These are phyloP conservation scores for Populus hybrid DNA, from an alignment of 441 rosid genomes.

Conservation along the genomic window DNA sequence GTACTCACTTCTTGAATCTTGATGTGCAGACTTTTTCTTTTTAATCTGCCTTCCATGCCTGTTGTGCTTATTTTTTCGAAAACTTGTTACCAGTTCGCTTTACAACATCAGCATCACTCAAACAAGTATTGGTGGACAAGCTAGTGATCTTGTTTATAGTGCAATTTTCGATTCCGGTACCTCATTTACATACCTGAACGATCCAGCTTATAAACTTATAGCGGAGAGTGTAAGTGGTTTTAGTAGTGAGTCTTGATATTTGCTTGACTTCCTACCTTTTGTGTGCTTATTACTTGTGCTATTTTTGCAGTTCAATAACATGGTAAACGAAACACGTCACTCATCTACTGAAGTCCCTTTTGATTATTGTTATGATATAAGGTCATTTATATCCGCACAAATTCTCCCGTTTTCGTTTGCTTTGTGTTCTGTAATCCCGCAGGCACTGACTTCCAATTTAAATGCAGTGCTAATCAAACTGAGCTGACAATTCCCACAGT, in stretches of 20 bases:
- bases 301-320: slow-evolving; percentile 60
- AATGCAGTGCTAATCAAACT: slow-evolving; percentile 51
- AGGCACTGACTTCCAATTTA: slow-evolving; percentile 16
- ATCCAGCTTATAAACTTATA: slow-evolving; percentile 66
- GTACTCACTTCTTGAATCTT: slow-evolving; percentile 21
- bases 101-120: slow-evolving; percentile 76
- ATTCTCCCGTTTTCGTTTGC: not conserved
- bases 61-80: slow-evolving; percentile 15
- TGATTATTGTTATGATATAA: slow-evolving; percentile 67
- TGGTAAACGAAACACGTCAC: slow-evolving; percentile 47
- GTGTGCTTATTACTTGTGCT: slow-evolving; percentile 3
- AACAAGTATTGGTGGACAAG: slow-evolving; percentile 48
- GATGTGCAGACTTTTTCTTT: not conserved
- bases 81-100: slow-evolving; percentile 53
- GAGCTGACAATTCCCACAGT: slow-evolving; percentile 40
- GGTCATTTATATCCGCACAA: slow-evolving; percentile 35
- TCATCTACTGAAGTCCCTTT: slow-evolving; percentile 50
- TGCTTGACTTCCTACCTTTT: not conserved
- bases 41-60: not conserved
- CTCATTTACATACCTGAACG: slow-evolving; percentile 78
- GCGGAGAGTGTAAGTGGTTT: slow-evolving; percentile 58
- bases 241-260: slow-evolving; percentile 9
- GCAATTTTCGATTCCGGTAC: slow-evolving; percentile 95
- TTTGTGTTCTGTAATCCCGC: not conserved
- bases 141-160: slow-evolving; percentile 46